A percentile compares a stretch with the other conserved stretches of the same genome.
phyloP scores from a whole-genome alignment of 306 rosid species.

The Cucumis sativus region Cucumber_9930_V3 NC_026657.2:35118001-35118500 shows the following conservation, averaged over 20 bases:
- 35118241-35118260: background rate
- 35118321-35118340: background rate
- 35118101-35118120: conserved; percentile 43
- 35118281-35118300: background rate
- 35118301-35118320: background rate
- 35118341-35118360: conserved; percentile 41
- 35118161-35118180: conserved; percentile 65
- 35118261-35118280: background rate
- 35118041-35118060: background rate
- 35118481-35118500: background rate
- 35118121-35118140: conserved; percentile 83
- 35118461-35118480: conserved; percentile 46
- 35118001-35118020: conserved; percentile 96
- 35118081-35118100: conserved; percentile 2
- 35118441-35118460: conserved; percentile 44
- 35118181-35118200: conserved; percentile 35
- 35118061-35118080: background rate
- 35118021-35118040: conserved; percentile 97
- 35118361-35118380: conserved; percentile 68
- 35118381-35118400: conserved; percentile 69
- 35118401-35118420: conserved; percentile 88
- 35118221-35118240: background rate
- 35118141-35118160: conserved; percentile 54
- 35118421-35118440: conserved; percentile 57
- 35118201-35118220: background rate